Evolutionary conservation across 2,329 filamentous ascomycete species (phyloP).

Genomic region (Beauveria sp.): DNA sequence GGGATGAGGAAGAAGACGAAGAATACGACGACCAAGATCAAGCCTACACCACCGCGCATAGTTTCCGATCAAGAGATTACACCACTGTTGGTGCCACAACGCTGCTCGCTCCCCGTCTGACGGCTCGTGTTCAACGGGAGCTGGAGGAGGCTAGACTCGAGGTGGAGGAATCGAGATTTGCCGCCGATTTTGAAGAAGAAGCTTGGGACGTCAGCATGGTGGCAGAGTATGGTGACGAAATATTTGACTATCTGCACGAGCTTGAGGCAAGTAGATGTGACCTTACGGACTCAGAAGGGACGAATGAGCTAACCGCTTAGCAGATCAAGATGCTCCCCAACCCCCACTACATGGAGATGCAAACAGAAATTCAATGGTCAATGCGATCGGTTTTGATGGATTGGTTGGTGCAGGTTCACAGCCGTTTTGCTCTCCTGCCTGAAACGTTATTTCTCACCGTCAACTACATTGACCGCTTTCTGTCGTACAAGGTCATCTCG

Average conservation of each 20-base stretch:
- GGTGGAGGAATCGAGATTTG: conserved; percentile 60
- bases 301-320: conserved; percentile 17
- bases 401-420: conserved; percentile 94
- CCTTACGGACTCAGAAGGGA: neutral
- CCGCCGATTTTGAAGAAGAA: conserved; percentile 80
- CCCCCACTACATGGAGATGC: conserved; percentile 91
- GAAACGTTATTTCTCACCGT: conserved; percentile 92
- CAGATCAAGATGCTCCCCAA: conserved; percentile 77
- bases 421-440: conserved; percentile 80
- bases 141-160: conserved; percentile 56
- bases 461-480: conserved; percentile 96
- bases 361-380: conserved; percentile 97
- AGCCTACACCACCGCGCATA: conserved; percentile 71
- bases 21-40: conserved; percentile 51
- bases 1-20: conserved; percentile 74
- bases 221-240: conserved; percentile 91
- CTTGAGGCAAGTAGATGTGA: conserved; percentile 60
- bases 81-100: conserved; percentile 44
- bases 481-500: conserved; percentile 90
- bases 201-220: conserved; percentile 95
- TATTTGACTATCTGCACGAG: conserved; percentile 83
- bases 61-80: conserved; percentile 61
- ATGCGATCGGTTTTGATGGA: conserved; percentile 98
- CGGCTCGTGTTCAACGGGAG: conserved; percentile 62
- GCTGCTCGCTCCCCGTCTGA: conserved; percentile 65